A percentile compares a stretch with the other conserved stretches of the same genome.
Conservation (phyloP, 768 basidiomycete species). For the Tylopilus subfusipes region DNA sequence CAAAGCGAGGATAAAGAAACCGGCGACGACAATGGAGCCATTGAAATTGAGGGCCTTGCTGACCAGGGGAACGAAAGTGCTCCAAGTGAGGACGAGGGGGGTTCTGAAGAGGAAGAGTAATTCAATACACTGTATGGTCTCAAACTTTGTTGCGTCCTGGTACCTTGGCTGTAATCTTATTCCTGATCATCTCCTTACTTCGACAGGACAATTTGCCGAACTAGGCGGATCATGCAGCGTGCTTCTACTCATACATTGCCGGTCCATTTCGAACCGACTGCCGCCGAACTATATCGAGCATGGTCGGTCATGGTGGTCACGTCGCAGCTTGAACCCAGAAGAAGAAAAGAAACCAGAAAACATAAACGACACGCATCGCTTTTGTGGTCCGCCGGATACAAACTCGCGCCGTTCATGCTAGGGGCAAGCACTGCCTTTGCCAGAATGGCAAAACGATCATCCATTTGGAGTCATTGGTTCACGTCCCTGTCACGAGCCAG, state of each 20-base stretch:
- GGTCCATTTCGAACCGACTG: conserved; percentile 6
- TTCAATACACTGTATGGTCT: conserved; percentile 24
- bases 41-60: conserved; percentile 62
- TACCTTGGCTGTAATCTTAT: conserved; percentile 26
- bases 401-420: not conserved
- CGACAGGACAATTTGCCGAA: conserved; percentile 19
- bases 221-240: conserved; percentile 14
- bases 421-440: conserved; percentile 20
- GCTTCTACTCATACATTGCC: conserved; percentile 2
- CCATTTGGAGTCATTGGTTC: conserved; percentile 6
- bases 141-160: conserved; percentile 32
- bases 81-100: conserved; percentile 24
- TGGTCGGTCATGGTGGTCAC: not conserved
- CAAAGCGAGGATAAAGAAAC: conserved; percentile 45
- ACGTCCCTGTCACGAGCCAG: conserved; percentile 16
- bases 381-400: not conserved
- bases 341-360: not conserved
- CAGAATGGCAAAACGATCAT: conserved; percentile 17
- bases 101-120: conserved; percentile 32
- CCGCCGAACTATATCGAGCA: conserved; percentile 2
- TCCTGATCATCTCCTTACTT: conserved; percentile 15
- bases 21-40: conserved; percentile 35
- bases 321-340: conserved; percentile 1
- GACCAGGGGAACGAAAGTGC: conserved; percentile 27
- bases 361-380: not conserved